Conservation (phyloP, 2,329 filamentous ascomycete genomes). For the Aciculosporium take region DNA sequence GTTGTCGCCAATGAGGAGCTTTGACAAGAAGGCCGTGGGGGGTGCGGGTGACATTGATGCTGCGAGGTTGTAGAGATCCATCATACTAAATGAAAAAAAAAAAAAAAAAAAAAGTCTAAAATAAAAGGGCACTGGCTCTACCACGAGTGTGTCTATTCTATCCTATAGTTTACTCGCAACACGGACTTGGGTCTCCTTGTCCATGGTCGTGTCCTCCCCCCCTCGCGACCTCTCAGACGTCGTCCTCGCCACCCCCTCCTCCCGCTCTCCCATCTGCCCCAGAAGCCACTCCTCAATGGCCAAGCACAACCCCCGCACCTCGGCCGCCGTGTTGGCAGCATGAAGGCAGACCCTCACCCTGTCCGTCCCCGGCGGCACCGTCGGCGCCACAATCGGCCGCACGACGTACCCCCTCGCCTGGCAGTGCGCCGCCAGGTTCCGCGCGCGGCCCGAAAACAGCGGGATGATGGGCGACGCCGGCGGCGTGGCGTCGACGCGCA, state of each 20-base stretch:
- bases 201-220: background rate
- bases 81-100: background rate
- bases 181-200: too few species aligned
- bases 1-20: constrained; percentile 57
- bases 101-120: background rate
- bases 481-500: constrained; percentile 18
- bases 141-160: background rate
- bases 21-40: constrained; percentile 19
- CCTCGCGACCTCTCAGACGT: too few species aligned
- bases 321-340: constrained; percentile 43
- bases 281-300: constrained; percentile 34
- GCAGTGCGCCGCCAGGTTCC: constrained; percentile 43
- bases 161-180: constrained; percentile 5
- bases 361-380: constrained; percentile 48
- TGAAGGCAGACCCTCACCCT: constrained; percentile 55
- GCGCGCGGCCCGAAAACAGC: constrained; percentile 41
- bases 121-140: too few species aligned
- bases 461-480: constrained; percentile 51
- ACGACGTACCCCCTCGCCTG: constrained; percentile 46
- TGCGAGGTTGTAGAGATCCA: background rate
- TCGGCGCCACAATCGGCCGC: constrained; percentile 53
- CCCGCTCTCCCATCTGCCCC: background rate
- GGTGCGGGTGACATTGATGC: constrained; percentile 8
- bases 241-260: background rate
- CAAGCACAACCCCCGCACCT: constrained; percentile 39